These are phyloP conservation scores for Epicoccum nigrum DNA, from an alignment of 2,329 filamentous ascomycete species.

Conservation along the genomic window DNA sequence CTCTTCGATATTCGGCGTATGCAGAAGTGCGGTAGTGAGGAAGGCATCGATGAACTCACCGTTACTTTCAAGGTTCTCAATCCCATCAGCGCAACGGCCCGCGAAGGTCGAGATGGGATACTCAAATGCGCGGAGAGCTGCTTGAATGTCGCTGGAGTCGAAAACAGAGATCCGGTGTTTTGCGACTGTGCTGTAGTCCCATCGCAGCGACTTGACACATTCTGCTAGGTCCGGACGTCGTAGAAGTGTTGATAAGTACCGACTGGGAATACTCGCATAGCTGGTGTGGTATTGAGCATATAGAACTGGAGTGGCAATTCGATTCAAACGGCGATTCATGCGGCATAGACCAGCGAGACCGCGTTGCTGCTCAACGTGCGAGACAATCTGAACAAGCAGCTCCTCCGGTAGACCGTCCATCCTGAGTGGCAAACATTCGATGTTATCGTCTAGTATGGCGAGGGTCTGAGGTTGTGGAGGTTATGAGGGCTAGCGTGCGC, in stretches of 20 bases:
- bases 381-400: slow-evolving; percentile 6
- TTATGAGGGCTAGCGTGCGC: not conserved
- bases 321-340: slow-evolving; percentile 8
- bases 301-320: slow-evolving; percentile 9
- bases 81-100: not conserved
- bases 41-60: slow-evolving; percentile 12
- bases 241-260: slow-evolving; percentile 6
- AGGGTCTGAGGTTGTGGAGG: not conserved
- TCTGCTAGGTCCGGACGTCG: slow-evolving; percentile 3
- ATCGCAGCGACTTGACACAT: slow-evolving; percentile 2
- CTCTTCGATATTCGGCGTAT: slow-evolving; percentile 3
- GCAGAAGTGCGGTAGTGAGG: slow-evolving; percentile 5
- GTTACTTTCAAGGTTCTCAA: not conserved
- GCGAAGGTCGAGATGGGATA: slow-evolving; percentile 10
- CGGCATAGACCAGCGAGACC: slow-evolving; percentile 12
- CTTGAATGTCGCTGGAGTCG: slow-evolving; percentile 8
- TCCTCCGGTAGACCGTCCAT: slow-evolving; percentile 11
- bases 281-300: slow-evolving; percentile 8
- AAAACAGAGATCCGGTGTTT: slow-evolving; percentile 6
- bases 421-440: not conserved
- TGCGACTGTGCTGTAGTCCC: slow-evolving; percentile 13
- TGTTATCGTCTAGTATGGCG: not conserved
- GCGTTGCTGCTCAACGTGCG: slow-evolving; percentile 1
- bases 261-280: slow-evolving; percentile 3
- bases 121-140: slow-evolving; percentile 4